Evolutionary conservation across 306 rosid genomes (phyloP).

Genomic region (Sechiopsis laciniata): DNA sequence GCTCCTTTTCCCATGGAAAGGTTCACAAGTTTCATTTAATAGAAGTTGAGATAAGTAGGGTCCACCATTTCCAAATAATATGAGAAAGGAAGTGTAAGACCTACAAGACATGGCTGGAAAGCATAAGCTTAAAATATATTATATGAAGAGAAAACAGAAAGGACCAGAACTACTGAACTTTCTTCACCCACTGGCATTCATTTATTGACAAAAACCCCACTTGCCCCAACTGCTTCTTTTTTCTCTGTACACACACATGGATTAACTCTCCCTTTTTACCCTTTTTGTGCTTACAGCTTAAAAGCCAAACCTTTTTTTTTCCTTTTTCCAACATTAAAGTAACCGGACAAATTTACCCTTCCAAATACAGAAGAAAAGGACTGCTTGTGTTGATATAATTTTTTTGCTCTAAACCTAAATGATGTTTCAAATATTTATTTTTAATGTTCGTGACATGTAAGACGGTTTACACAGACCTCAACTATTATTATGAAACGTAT

Average conservation of each 20-base stretch:
- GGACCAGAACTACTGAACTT: constrained; percentile 6
- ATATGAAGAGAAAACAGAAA: constrained; percentile 4
- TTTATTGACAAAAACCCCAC: neutral
- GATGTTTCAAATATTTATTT: too few species aligned
- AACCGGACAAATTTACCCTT: constrained; percentile 6
- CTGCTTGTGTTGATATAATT: too few species aligned
- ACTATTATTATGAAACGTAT: too few species aligned
- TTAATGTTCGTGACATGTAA: too few species aligned
- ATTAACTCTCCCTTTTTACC: too few species aligned
- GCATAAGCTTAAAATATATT: constrained; percentile 22
- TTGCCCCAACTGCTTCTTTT: neutral
- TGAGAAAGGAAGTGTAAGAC: neutral
- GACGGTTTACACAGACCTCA: too few species aligned
- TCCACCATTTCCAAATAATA: constrained; percentile 18
- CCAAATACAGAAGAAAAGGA: too few species aligned
- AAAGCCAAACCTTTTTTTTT: neutral
- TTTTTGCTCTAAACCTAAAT: too few species aligned
- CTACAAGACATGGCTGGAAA: constrained; percentile 41
- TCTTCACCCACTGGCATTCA: neutral
- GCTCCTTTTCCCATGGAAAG: neutral
- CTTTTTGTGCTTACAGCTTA: neutral
- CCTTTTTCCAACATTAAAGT: too few species aligned
- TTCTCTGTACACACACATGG: neutral
- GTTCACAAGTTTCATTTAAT: neutral
- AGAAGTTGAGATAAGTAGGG: constrained; percentile 22